phyloP scores from a whole-genome alignment of 1,284 basidiomycete genomes.

The Apiotrichum gamsii region DNA sequence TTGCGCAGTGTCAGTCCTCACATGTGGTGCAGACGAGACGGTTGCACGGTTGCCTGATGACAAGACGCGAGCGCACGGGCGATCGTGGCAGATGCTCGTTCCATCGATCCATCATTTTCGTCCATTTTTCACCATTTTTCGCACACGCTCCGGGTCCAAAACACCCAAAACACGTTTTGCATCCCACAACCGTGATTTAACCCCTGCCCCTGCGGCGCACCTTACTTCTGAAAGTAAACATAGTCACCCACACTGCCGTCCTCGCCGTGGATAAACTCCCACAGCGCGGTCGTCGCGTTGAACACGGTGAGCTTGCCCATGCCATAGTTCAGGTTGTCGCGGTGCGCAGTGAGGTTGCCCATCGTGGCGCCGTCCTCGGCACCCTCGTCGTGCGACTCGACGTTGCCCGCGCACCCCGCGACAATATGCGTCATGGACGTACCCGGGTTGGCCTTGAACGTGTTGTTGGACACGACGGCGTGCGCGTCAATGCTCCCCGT shows the following conservation, averaged over 20 bases:
- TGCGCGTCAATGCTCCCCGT: conserved; percentile 28
- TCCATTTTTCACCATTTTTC: no score
- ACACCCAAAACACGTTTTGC: no score
- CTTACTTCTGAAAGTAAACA: conserved; percentile 22
- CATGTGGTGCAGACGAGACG: no score
- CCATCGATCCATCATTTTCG: no score
- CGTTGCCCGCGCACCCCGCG: conserved; percentile 39
- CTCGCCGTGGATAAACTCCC: conserved; percentile 23
- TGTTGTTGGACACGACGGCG: conserved; percentile 34
- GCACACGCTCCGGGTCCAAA: no score
- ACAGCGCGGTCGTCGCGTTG: conserved; percentile 28
- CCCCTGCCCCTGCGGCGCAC: no score
- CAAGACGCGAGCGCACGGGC: no score
- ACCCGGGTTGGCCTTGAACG: conserved; percentile 13
- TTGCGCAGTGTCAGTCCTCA: no score
- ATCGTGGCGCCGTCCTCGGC: conserved; percentile 7
- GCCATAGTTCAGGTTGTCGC: conserved; percentile 30
- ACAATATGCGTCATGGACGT: conserved; percentile 26
- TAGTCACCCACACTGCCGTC: conserved; percentile 24
- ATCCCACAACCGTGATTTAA: no score
- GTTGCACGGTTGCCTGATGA: no score
- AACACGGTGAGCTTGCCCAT: conserved; percentile 33
- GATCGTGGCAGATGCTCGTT: no score
- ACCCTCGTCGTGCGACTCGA: conserved; percentile 36
- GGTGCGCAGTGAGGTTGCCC: conserved; percentile 24